These are phyloP conservation scores for Apiotrichum laibachii DNA, from an alignment of 1,284 basidiomycete genomes.

Conservation along the genomic window DNA sequence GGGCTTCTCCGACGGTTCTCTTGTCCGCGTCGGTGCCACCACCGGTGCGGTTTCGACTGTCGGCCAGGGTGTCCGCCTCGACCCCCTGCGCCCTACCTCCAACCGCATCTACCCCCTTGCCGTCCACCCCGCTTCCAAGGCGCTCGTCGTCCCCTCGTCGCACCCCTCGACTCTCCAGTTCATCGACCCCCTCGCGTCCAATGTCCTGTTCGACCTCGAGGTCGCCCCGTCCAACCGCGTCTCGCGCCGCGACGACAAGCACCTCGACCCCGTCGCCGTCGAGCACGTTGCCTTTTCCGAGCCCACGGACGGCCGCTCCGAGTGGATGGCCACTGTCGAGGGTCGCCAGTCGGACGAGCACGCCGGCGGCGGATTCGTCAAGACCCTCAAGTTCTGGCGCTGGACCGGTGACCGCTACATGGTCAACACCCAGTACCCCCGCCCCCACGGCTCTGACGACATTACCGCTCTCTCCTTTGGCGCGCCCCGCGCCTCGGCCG, in stretches of 20 bases:
- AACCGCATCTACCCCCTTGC: slow-evolving; percentile 55
- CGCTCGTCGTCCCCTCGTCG: slow-evolving; percentile 83
- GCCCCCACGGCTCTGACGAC: slow-evolving; percentile 70
- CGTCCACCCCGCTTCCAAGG: slow-evolving; percentile 67
- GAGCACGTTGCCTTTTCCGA: slow-evolving; percentile 67
- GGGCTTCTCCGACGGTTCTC: slow-evolving; percentile 76
- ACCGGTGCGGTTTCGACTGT: slow-evolving; percentile 73
- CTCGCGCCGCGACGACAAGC: slow-evolving; percentile 74
- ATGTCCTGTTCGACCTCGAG: slow-evolving; percentile 81
- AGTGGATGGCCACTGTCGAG: slow-evolving; percentile 94
- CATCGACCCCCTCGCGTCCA: slow-evolving; percentile 71
- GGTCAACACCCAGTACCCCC: slow-evolving; percentile 82
- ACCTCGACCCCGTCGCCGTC: slow-evolving; percentile 73
- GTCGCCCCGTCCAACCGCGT: slow-evolving; percentile 91
- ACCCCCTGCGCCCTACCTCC: slow-evolving; percentile 38
- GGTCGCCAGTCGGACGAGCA: slow-evolving; percentile 64
- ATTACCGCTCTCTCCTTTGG: slow-evolving; percentile 70
- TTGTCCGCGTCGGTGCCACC: slow-evolving; percentile 71
- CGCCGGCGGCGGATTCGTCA: slow-evolving; percentile 58
- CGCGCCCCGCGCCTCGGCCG: slow-evolving; percentile 13
- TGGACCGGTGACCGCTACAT: slow-evolving; percentile 55
- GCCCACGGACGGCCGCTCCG: slow-evolving; percentile 47
- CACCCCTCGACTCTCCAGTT: slow-evolving; percentile 93
- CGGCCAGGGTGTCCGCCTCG: slow-evolving; percentile 46
- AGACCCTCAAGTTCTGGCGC: slow-evolving; percentile 84